These are phyloP conservation scores for Ascoidea tarda DNA, from an alignment of 805 yeast species.

Conservation along the genomic window DNA sequence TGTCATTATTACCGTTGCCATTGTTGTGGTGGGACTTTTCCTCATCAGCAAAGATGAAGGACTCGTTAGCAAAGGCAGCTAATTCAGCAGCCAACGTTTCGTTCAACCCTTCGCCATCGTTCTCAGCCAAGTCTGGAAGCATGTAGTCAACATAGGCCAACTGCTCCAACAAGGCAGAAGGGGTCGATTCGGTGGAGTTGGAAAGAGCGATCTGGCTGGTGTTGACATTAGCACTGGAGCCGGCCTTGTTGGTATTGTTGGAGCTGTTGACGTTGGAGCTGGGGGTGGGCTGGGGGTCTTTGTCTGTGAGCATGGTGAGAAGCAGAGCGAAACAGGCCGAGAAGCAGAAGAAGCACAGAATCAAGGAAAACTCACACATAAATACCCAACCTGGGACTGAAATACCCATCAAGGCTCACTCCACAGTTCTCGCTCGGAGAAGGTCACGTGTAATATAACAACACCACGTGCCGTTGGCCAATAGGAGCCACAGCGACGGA, in stretches of 20 bases:
- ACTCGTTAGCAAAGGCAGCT: slow-evolving; percentile 73
- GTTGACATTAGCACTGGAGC: neutral
- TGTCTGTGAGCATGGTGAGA: too few species aligned
- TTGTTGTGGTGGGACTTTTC: slow-evolving; percentile 37
- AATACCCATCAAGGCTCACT: too few species aligned
- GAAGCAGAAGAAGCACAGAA: too few species aligned
- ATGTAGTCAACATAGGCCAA: slow-evolving; percentile 70
- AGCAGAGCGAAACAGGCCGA: too few species aligned
- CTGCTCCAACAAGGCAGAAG: slow-evolving; percentile 44
- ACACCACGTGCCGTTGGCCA: too few species aligned
- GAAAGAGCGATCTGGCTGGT: neutral
- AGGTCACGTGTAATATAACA: too few species aligned
- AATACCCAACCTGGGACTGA: too few species aligned
- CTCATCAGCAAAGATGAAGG: slow-evolving; percentile 72
- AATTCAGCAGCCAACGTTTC: slow-evolving; percentile 48
- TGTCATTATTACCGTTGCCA: neutral
- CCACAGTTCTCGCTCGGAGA: too few species aligned
- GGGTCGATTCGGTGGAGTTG: neutral
- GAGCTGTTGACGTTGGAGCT: neutral
- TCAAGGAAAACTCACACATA: too few species aligned
- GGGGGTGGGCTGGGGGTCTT: too few species aligned
- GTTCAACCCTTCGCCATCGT: slow-evolving; percentile 20
- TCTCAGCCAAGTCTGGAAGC: slow-evolving; percentile 32
- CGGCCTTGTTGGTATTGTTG: neutral
- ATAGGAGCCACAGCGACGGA: too few species aligned